Evolutionary conservation across 129 eudicot species (phyloP).

Genomic region (Glebionis coronaria): DNA sequence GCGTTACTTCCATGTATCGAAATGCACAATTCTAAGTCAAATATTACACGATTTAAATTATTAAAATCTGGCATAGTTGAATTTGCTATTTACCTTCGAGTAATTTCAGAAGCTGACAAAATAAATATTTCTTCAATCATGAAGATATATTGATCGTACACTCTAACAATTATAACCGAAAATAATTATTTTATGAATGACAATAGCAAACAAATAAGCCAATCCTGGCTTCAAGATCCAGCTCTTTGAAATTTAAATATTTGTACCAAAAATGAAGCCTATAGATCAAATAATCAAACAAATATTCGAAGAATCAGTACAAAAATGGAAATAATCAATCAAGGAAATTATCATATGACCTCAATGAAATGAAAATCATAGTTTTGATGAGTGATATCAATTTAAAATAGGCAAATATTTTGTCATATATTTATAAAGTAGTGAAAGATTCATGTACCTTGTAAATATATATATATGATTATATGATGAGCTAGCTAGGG

Average conservation of each 20-base stretch:
- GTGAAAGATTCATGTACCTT: not conserved
- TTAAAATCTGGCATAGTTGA: constrained; percentile 19
- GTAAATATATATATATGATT: not conserved
- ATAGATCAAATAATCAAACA: constrained; percentile 24
- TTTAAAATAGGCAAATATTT: too few relatives aligned
- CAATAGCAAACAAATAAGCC: constrained; percentile 7
- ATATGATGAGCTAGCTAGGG: not conserved
- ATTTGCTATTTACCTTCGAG: constrained; percentile 6
- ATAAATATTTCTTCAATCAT: constrained; percentile 17
- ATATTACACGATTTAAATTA: constrained; percentile 9
- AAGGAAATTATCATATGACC: not conserved
- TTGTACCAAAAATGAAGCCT: not conserved
- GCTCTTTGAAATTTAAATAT: not conserved
- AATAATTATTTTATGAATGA: not conserved
- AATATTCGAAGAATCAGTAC: not conserved
- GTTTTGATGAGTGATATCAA: not conserved
- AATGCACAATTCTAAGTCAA: constrained; percentile 28
- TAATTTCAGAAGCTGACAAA: constrained; percentile 19
- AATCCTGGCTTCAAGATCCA: constrained; percentile 17
- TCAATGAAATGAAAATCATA: not conserved
- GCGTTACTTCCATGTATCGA: constrained; percentile 23
- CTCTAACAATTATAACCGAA: not conserved
- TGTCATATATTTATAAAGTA: not conserved
- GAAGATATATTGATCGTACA: constrained; percentile 18
- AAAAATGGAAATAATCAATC: not conserved